These are phyloP conservation scores for Vaccinium vitisidaea DNA, from an alignment of 148 eudicot species.

Conservation along the genomic window DNA sequence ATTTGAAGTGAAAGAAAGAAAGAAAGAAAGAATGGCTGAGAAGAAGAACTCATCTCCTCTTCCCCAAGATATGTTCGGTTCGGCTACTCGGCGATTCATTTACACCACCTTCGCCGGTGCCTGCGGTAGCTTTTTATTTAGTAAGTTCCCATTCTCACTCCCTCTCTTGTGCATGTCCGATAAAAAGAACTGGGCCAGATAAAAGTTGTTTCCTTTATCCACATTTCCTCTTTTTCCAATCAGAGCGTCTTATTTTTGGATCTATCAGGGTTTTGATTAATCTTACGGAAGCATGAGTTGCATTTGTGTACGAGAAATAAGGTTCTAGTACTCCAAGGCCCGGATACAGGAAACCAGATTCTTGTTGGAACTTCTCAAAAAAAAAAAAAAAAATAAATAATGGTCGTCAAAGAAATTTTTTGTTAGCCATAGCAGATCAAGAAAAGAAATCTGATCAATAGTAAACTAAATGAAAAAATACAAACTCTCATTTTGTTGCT, in stretches of 20 bases:
- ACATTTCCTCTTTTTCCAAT: not conserved
- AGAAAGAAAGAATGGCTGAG: not conserved
- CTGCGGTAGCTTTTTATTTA: not conserved
- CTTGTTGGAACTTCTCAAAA: not conserved
- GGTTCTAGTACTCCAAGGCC: no score
- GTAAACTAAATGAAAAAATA: no score
- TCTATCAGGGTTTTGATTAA: not conserved
- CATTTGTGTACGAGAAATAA: no score
- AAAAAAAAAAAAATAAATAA: no score
- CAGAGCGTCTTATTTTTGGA: not conserved
- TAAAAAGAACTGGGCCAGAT: no score
- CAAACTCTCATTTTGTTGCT: no score
- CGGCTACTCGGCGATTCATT: fast-evolving
- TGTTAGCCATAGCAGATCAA: no score
- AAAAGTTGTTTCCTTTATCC: not conserved
- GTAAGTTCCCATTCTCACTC: not conserved
- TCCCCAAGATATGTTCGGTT: fast-evolving
- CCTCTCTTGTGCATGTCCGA: not conserved
- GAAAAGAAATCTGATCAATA: no score
- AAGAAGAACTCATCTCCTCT: not conserved
- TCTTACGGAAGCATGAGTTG: no score
- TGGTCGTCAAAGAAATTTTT: no score
- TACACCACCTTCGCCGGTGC: not conserved
- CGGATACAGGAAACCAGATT: no score
- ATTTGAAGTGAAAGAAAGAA: not conserved